Conservation (phyloP, 768 basidiomycete species). For the Pleurotus pulmonarius region DNA sequence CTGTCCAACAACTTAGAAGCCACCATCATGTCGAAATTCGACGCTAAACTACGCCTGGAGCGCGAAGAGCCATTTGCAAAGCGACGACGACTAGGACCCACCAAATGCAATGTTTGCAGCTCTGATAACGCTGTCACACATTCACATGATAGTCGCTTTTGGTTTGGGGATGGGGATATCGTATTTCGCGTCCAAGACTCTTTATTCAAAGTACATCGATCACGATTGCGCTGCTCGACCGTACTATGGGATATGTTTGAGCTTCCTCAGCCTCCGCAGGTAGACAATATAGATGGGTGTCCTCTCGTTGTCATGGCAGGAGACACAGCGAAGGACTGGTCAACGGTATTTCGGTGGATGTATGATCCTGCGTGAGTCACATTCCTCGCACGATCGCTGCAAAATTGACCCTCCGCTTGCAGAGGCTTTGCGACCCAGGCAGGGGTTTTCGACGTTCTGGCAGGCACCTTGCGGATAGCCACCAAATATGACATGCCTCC, state of each 20-base stretch:
- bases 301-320: conserved; percentile 23
- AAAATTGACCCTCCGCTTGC: background rate
- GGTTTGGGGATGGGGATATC: conserved; percentile 33
- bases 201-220: conserved; percentile 22
- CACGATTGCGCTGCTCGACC: conserved; percentile 14
- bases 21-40: background rate
- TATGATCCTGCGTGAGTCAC: conserved; percentile 26
- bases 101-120: background rate
- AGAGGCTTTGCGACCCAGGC: conserved; percentile 21
- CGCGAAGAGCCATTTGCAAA: background rate
- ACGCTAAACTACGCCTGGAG: background rate
- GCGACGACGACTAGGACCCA: background rate
- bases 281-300: conserved; percentile 26
- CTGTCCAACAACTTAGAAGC: no score
- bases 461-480: conserved; percentile 25
- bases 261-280: conserved; percentile 24
- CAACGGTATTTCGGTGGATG: conserved; percentile 25
- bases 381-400: background rate
- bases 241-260: conserved; percentile 33
- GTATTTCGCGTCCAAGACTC: conserved; percentile 23
- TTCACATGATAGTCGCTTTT: conserved; percentile 9
- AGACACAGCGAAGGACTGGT: conserved; percentile 24
- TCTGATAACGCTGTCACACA: background rate
- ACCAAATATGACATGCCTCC: conserved; percentile 32
- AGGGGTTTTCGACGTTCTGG: conserved; percentile 20